Conservation (phyloP, 352 stramenopile genomes). For the Phytopythium sindhum region DNA sequence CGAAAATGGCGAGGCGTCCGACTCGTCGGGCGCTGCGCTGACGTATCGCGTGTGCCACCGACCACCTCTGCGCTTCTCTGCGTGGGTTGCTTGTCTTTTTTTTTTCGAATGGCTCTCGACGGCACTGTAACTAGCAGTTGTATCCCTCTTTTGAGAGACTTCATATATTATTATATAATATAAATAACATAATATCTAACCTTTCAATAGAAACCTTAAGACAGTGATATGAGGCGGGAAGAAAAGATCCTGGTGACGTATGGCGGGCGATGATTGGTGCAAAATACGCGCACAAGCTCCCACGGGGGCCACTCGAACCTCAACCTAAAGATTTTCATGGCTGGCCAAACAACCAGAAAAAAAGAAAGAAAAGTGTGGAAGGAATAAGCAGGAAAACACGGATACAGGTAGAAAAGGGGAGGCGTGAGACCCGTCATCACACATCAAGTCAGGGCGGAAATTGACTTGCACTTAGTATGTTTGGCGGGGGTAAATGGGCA, state of each 20-base stretch:
- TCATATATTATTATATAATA: neutral
- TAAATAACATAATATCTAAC: neutral
- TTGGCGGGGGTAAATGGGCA: neutral
- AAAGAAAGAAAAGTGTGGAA: constrained; percentile 4
- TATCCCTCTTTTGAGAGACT: neutral
- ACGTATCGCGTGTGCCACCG: constrained; percentile 6
- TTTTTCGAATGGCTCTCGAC: constrained; percentile 14
- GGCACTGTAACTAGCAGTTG: constrained; percentile 3
- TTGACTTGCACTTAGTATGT: neutral
- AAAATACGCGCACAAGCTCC: constrained; percentile 2
- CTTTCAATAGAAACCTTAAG: neutral
- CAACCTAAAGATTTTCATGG: constrained; percentile 8
- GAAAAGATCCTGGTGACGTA: constrained; percentile 6
- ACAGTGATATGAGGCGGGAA: neutral
- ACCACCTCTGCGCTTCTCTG: constrained; percentile 6
- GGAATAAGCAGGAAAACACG: neutral
- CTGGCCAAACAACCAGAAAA: neutral
- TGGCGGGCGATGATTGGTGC: neutral
- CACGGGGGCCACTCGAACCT: constrained; percentile 3
- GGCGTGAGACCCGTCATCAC: neutral
- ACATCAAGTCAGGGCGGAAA: neutral
- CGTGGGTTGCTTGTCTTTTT: constrained; percentile 13
- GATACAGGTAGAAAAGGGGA: constrained; percentile 2
- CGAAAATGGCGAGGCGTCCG: constrained; percentile 4
- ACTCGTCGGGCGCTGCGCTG: neutral